Percentiles rank a stretch among this genome's conserved stretches.
These are phyloP conservation scores for Trichoderma harzianum DNA, from an alignment of 2,329 filamentous ascomycete genomes.

Conservation along the genomic window DNA sequence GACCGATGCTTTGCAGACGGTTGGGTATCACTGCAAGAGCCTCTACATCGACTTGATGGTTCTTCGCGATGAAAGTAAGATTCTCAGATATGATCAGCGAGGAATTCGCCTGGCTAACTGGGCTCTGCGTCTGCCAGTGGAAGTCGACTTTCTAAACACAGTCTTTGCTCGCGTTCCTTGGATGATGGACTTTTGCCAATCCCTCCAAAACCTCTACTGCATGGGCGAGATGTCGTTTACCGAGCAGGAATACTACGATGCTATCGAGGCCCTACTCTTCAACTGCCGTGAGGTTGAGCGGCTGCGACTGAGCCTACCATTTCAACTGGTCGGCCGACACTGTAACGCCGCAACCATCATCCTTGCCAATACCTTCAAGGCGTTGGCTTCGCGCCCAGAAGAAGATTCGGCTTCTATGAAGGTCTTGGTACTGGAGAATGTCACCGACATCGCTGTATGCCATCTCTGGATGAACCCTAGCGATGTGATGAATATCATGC, in stretches of 20 bases:
- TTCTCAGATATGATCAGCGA: not conserved
- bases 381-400: constrained; percentile 43
- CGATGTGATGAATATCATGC: constrained; percentile 48
- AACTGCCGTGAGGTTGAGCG: constrained; percentile 43
- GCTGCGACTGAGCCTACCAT: constrained; percentile 50
- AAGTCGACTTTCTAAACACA: constrained; percentile 46
- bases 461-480: constrained; percentile 50
- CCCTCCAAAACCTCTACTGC: constrained; percentile 44
- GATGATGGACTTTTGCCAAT: constrained; percentile 44
- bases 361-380: constrained; percentile 51
- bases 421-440: constrained; percentile 48
- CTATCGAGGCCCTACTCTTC: constrained; percentile 42
- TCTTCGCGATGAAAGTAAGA: constrained; percentile 48
- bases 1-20: constrained; percentile 41
- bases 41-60: constrained; percentile 53
- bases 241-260: constrained; percentile 44
- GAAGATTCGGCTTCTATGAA: constrained; percentile 42
- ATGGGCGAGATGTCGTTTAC: constrained; percentile 49
- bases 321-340: constrained; percentile 46
- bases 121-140: constrained; percentile 36
- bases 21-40: constrained; percentile 47
- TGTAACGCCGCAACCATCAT: constrained; percentile 48
- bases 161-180: constrained; percentile 45
- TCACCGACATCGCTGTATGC: constrained; percentile 46
- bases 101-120: constrained; percentile 14